Evolutionary conservation across 2,329 filamentous ascomycete genomes (phyloP).

Genomic region (Furcasterigmium furcatum): DNA sequence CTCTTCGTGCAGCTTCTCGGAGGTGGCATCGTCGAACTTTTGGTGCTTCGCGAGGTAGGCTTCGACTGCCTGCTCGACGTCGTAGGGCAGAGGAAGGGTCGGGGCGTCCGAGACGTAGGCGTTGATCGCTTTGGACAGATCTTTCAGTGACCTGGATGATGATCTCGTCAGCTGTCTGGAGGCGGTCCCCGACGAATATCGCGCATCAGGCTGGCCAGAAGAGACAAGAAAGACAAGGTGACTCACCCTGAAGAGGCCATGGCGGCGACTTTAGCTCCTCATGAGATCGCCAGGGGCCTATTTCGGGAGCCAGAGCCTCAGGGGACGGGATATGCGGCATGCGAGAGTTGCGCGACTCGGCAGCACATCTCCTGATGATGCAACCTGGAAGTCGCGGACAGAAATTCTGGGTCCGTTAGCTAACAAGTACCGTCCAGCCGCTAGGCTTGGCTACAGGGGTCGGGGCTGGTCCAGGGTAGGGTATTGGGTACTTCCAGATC

Average conservation of each 20-base stretch:
- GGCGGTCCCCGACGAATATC: not conserved
- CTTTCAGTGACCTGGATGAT: slow-evolving; percentile 59
- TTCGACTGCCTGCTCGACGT: slow-evolving; percentile 59
- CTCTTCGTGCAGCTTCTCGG: slow-evolving; percentile 73
- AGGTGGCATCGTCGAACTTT: slow-evolving; percentile 62
- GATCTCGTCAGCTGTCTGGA: no score
- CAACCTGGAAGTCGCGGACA: not conserved
- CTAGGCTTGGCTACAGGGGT: not conserved
- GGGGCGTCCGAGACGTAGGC: slow-evolving; percentile 43
- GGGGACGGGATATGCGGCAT: not conserved
- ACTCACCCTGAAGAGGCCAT: slow-evolving; percentile 6
- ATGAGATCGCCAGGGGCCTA: not conserved
- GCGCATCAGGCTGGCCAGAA: not conserved
- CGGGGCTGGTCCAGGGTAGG: not conserved
- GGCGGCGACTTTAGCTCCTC: not conserved
- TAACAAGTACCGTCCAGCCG: not conserved
- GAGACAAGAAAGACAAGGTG: not conserved
- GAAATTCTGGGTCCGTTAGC: not conserved
- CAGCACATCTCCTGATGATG: slow-evolving; percentile 1
- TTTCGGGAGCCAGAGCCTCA: not conserved
- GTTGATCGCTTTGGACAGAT: slow-evolving; percentile 56
- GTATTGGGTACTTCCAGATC: not conserved
- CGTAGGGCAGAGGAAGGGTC: slow-evolving; percentile 61
- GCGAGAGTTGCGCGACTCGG: slow-evolving; percentile 1
- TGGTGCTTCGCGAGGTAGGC: slow-evolving; percentile 66